Conservation (phyloP, 371 early-diverging fungal species). For the Antonospora locustae region DNA sequence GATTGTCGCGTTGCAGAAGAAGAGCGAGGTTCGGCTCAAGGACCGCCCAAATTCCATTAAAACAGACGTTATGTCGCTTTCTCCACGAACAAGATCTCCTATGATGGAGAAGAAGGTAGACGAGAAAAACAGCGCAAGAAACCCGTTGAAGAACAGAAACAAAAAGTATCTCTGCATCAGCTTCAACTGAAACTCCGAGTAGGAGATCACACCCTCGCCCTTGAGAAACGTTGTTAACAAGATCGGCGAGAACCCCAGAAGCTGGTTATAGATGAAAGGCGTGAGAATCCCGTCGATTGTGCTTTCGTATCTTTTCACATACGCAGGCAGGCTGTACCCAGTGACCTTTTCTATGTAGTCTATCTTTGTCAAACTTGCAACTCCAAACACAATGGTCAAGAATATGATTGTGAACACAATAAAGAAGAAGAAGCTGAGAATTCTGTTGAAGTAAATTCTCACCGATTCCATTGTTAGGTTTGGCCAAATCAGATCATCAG, state of each 20-base stretch:
- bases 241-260: constrained; percentile 45
- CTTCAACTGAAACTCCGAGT: constrained; percentile 40
- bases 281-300: constrained; percentile 46
- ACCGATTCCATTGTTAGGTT: constrained; percentile 39
- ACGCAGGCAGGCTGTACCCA: constrained; percentile 14
- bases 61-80: constrained; percentile 10
- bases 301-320: constrained; percentile 18
- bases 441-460: constrained; percentile 21
- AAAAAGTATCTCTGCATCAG: constrained; percentile 44
- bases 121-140: constrained; percentile 48
- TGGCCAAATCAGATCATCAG: constrained; percentile 53
- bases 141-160: constrained; percentile 55
- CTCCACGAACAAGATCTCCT: constrained; percentile 14
- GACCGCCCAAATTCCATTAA: constrained; percentile 20
- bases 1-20: constrained; percentile 54
- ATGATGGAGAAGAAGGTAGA: constrained; percentile 31
- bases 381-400: constrained; percentile 35
- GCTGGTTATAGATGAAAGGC: constrained; percentile 47
- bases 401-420: constrained; percentile 48
- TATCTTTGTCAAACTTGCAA: constrained; percentile 28
- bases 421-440: constrained; percentile 37
- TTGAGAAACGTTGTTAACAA: constrained; percentile 34
- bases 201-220: constrained; percentile 47
- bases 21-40: constrained; percentile 36
- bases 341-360: constrained; percentile 4